Evolutionary conservation across 2,329 filamentous ascomycete species (phyloP).

Genomic region (Mollisia scopiformis): DNA sequence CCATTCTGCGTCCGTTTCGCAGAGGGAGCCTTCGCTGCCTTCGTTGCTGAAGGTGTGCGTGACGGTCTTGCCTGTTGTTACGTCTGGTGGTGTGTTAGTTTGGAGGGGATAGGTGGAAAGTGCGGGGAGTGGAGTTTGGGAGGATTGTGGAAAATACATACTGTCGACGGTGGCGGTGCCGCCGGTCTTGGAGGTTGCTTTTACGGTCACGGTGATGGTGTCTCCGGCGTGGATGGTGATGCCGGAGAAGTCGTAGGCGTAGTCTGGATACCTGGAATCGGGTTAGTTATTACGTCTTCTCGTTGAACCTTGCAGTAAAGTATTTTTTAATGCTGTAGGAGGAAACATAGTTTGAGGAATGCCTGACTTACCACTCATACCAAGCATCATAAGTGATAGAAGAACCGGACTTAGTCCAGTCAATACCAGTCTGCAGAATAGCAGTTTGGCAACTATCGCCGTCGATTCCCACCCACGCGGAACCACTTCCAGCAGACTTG

Average conservation of each 20-base stretch:
- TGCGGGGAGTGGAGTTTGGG: too few species aligned
- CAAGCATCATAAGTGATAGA: constrained; percentile 54
- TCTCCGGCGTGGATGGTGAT: constrained; percentile 50
- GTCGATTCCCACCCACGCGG: constrained; percentile 65
- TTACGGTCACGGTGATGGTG: constrained; percentile 43
- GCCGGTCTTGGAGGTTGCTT: constrained; percentile 41
- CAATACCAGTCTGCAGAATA: constrained; percentile 60
- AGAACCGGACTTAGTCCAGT: constrained; percentile 52
- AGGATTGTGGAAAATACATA: too few species aligned
- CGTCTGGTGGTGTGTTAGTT: too few species aligned
- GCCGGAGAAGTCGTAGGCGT: constrained; percentile 53
- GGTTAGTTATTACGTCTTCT: too few species aligned
- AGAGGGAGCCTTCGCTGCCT: constrained; percentile 37
- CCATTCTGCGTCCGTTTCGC: constrained; percentile 53
- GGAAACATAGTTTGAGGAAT: too few species aligned
- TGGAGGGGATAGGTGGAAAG: too few species aligned
- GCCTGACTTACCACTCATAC: constrained; percentile 56
- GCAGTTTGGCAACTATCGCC: constrained; percentile 57
- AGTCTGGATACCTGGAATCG: constrained; percentile 45
- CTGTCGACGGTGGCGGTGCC: constrained; percentile 51
- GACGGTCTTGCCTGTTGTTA: constrained; percentile 46
- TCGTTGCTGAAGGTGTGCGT: constrained; percentile 46
- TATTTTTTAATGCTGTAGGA: too few species aligned
- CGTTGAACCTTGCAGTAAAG: too few species aligned
- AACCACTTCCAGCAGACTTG: constrained; percentile 46